Conservation (phyloP, 2,329 filamentous ascomycete genomes). For the Thielaviopsis punctulata region DNA sequence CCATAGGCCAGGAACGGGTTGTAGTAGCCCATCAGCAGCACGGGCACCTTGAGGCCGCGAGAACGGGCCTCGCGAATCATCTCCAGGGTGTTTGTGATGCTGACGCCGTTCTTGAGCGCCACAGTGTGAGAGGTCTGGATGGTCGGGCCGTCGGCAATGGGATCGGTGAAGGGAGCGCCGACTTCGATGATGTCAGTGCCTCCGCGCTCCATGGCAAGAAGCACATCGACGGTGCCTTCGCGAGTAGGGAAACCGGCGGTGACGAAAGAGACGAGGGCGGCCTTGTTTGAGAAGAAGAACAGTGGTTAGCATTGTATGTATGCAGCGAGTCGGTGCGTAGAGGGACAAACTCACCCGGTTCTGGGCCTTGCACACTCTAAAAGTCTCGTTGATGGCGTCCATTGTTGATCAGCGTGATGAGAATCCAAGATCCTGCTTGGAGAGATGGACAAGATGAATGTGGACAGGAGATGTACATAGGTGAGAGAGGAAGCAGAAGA, state of each 20-base stretch:
- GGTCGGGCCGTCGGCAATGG: slow-evolving; percentile 91
- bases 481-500: not conserved
- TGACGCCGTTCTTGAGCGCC: slow-evolving; percentile 79
- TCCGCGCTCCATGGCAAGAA: slow-evolving; percentile 81
- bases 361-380: slow-evolving; percentile 41
- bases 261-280: slow-evolving; percentile 87
- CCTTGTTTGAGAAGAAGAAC: slow-evolving; percentile 25
- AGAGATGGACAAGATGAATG: not conserved
- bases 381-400: slow-evolving; percentile 42
- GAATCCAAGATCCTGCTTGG: not conserved
- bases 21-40: slow-evolving; percentile 97
- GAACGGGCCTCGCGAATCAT: slow-evolving; percentile 70
- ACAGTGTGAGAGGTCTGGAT: slow-evolving; percentile 91
- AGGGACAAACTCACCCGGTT: slow-evolving; percentile 29
- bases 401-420: slow-evolving; percentile 21
- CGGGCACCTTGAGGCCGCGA: slow-evolving; percentile 60
- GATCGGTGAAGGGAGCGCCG: slow-evolving; percentile 91
- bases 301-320: not conserved
- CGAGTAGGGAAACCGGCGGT: slow-evolving; percentile 80
- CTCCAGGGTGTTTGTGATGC: slow-evolving; percentile 57
- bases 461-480: not conserved
- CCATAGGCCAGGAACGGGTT: slow-evolving; percentile 91
- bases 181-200: slow-evolving; percentile 92
- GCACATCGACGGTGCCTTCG: slow-evolving; percentile 66
- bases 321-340: not conserved